Percentiles rank a stretch among this genome's conserved stretches.
These are phyloP conservation scores for Aciculosporium take DNA, from an alignment of 2,329 filamentous ascomycete species.

Conservation along the genomic window DNA sequence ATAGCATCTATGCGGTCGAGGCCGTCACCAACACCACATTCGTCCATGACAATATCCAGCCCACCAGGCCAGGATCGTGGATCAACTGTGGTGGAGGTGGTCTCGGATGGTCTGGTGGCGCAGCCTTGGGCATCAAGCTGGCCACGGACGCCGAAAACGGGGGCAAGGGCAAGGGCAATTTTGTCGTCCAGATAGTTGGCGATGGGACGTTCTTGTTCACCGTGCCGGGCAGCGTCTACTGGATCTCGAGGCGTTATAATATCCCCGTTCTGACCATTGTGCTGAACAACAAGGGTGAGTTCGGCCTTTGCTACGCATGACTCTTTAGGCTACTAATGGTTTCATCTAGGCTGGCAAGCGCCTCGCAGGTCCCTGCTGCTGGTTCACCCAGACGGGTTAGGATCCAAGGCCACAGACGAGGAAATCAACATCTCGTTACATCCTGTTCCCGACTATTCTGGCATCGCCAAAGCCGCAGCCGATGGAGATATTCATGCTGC, in stretches of 20 bases:
- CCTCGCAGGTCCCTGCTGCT: conserved; percentile 41
- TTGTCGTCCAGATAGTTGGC: conserved; percentile 43
- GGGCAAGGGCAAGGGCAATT: conserved; percentile 32
- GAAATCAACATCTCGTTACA: conserved; percentile 49
- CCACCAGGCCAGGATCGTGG: conserved; percentile 55
- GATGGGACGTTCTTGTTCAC: too few species aligned
- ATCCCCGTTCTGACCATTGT: conserved; percentile 42
- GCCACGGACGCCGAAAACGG: conserved; percentile 34
- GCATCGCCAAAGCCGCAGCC: conserved; percentile 45
- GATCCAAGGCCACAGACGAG: conserved; percentile 42
- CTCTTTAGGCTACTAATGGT: too few species aligned
- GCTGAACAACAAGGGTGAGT: too few species aligned
- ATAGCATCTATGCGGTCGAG: conserved; percentile 63
- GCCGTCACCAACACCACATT: conserved; percentile 58
- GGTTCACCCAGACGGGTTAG: too few species aligned
- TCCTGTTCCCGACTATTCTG: conserved; percentile 43
- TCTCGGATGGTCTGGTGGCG: conserved; percentile 69
- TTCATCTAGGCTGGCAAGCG: too few species aligned
- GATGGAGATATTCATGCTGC: conserved; percentile 38
- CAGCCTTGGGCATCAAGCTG: conserved; percentile 61
- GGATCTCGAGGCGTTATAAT: conserved; percentile 38
- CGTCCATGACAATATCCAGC: conserved; percentile 57
- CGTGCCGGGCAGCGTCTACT: conserved; percentile 40
- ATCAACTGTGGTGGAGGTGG: conserved; percentile 74
- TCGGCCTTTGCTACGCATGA: too few species aligned